Evolutionary conservation across 441 rosid genomes (phyloP), one percentile per base, ranked within the genome.

Genomic region (Euphorbia corollata): DNA sequence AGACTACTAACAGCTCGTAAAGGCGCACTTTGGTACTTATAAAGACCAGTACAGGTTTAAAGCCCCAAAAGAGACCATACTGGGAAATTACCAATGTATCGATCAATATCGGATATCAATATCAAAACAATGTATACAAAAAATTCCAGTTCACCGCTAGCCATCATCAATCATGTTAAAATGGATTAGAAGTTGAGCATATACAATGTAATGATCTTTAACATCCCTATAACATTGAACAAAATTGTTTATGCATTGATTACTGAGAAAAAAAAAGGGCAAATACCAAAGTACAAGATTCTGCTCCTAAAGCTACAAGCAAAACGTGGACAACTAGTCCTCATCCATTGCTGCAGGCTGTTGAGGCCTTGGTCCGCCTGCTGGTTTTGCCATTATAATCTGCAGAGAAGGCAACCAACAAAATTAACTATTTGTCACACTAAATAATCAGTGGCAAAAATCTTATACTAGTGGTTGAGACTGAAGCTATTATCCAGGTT

Each of bases 301-400:
- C 63, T 30, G 65, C 71, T 41, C 53, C 47, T 39, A 38, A 22
- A 45, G 22, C 36, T 24, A 65, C 43, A 70, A 19, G 50, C 5
- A 48, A 57, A 3, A 27, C 34, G 62, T 18, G 59, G 67, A 63
- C 66, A 67, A 70, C 78, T 88, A 92, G 75, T 96, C 98, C 74
- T 92, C 98, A 23, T 92, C 99, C 75, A 80, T 80, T 56, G 85
- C 97, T 39, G 94, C 95, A 43, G 92, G 84, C 36, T 6, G 63
- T 68, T 81, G 89, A 55, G 85, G 94, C 86, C 78, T 88, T 20
- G 98, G 99, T 39, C 99, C 99, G 75, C 98, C 98, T 0, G 99
- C 99, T 70, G 88, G 97, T 80, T 96, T 96, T 30, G 99, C 85
- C 99, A 96, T 96, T 75, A 92, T 92, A 66, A 92, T 96, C 99